Evolutionary conservation across 2,329 filamentous ascomycete genomes (phyloP), one percentile per base, ranked within the genome.

Genomic region (Pseudogymnoascus sp.): DNA sequence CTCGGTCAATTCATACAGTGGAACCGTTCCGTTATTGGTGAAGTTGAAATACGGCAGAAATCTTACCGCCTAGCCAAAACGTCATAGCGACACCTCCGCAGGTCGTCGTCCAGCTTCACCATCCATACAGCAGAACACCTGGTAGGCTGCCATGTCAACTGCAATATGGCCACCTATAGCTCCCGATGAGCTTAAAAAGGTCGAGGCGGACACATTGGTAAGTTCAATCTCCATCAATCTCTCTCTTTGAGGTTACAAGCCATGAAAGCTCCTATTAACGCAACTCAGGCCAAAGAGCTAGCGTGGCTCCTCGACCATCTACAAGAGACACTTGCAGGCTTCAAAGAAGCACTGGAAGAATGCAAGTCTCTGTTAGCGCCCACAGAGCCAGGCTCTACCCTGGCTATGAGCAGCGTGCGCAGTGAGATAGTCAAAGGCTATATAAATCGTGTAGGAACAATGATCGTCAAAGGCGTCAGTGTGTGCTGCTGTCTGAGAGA

Each of bases 371-470:
- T 97, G 25, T 85, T 99, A 31, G 89, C 91, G 6, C 92, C 93
- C 1, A 83, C 88, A 66, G 91, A 96, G 71, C 87, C 88, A 0
- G 92, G 92, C 7, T 92, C 88, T 69, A 99, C 93, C 0, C 84
- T 99, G 29, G 92, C 94, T 31, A 82, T 99, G 67, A 94, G 90
- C 65, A 95, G 92, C 12, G 83, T 89, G 62, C 85, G 92, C 62
- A 93, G 91, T 62, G 94, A 99, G 77, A 86, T 84, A 67, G 86
- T 97, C 65, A 99, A 99, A 75, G 94, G 94, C 15, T 90, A 91
- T 69, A 85, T 97, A 64, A 97, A 93, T 1, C 85, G 94, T 61
- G 85, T 96, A 36, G 94, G 94, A 39, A 91, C 91, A n/a, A 86
- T 89, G 60, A 88, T 99, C 66, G 88, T 96, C 66, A 96, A 96